phyloP scores from a whole-genome alignment of 2,329 filamentous ascomycete genomes.

The Xylariaceae sp. region DNA sequence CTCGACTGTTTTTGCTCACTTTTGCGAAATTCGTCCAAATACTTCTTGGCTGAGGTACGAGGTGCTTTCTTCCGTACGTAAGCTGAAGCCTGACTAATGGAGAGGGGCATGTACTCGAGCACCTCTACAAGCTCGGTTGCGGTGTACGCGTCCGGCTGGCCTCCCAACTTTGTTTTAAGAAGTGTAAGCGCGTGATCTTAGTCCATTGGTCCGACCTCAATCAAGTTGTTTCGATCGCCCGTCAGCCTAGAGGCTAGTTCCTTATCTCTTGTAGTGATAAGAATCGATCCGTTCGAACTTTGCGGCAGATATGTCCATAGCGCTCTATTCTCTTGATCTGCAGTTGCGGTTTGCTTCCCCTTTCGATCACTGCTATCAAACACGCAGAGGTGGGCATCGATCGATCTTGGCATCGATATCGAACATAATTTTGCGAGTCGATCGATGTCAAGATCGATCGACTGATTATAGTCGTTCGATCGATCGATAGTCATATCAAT shows the following conservation, averaged over 20 bases:
- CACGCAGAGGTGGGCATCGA: background rate
- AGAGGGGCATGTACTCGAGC: slow-evolving; percentile 43
- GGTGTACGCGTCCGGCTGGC: slow-evolving; percentile 17
- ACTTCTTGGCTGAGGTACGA: slow-evolving; percentile 42
- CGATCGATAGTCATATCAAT: no score
- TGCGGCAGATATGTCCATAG: slow-evolving; percentile 37
- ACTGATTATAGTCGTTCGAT: no score
- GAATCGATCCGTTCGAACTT: slow-evolving; percentile 38
- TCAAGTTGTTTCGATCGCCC: slow-evolving; percentile 22
- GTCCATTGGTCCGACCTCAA: background rate
- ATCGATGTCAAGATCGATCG: no score
- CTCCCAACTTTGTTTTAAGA: background rate
- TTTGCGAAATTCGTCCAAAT: slow-evolving; percentile 46
- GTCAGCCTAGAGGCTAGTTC: slow-evolving; percentile 25
- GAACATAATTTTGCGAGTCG: background rate
- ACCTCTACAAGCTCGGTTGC: slow-evolving; percentile 35
- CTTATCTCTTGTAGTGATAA: slow-evolving; percentile 34
- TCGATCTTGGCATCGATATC: background rate
- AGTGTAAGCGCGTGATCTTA: background rate
- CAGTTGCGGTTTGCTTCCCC: background rate
- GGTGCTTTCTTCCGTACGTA: slow-evolving; percentile 40
- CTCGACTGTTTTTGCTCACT: slow-evolving; percentile 39
- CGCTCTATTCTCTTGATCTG: background rate
- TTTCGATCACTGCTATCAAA: slow-evolving; percentile 32
- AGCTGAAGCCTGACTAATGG: slow-evolving; percentile 43